Conservation (phyloP, 2,329 filamentous ascomycete genomes). For the Geosmithia flava region DNA sequence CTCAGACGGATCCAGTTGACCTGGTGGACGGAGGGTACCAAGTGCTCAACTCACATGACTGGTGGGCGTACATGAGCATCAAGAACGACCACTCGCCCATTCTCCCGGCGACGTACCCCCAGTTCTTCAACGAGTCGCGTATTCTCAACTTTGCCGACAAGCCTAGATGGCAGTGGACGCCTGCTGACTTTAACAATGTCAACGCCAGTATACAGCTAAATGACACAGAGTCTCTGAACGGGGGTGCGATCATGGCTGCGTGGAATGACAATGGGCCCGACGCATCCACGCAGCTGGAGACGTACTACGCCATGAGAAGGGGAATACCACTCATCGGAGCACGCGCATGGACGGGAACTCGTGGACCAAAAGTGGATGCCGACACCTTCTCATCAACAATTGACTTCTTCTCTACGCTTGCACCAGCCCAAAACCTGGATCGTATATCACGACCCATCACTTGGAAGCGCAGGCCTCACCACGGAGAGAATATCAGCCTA, state of each 20-base stretch:
- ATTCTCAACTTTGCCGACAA: constrained; percentile 29
- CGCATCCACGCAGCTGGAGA: constrained; percentile 32
- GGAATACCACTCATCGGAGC: constrained; percentile 29
- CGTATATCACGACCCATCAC: constrained; percentile 7
- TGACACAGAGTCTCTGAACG: constrained; percentile 12
- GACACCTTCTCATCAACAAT: constrained; percentile 18
- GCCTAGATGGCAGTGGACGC: constrained; percentile 30
- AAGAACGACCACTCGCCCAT: constrained; percentile 39
- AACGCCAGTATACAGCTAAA: constrained; percentile 25
- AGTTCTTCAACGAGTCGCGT: constrained; percentile 30
- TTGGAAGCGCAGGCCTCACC: too few species aligned
- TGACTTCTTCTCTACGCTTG: constrained; percentile 19
- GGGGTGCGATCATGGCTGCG: constrained; percentile 26
- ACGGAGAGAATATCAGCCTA: constrained; percentile 4
- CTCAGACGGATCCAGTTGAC: constrained; percentile 29
- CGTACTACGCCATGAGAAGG: constrained; percentile 30
- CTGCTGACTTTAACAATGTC: constrained; percentile 27
- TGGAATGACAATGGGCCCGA: constrained; percentile 37
- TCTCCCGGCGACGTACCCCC: constrained; percentile 29
- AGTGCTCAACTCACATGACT: constrained; percentile 33
- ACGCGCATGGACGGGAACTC: constrained; percentile 27
- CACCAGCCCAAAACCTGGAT: constrained; percentile 31
- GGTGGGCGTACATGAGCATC: constrained; percentile 41
- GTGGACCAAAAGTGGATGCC: constrained; percentile 17
- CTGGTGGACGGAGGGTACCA: constrained; percentile 22